Evolutionary conservation across 1,284 basidiomycete genomes (phyloP), one percentile per base, ranked within the genome.

Genomic region (Phlebopus sp.): DNA sequence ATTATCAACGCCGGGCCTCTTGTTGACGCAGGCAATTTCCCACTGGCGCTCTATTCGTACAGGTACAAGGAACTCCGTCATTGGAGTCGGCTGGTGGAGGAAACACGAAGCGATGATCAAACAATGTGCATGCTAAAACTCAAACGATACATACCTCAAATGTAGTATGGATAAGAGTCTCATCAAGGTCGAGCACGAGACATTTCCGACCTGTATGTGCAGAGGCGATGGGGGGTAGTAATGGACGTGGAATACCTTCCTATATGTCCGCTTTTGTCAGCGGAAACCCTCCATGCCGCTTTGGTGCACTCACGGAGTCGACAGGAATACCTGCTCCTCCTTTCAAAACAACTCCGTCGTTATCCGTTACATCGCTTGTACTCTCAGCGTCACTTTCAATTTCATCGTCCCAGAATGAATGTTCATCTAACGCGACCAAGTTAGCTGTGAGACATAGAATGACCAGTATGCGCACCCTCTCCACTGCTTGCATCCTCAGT

Each of bases 21-120:
- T 98, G 70, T 97, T 91, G 35, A 97, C 94, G 69, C 97, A 97
- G 52, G 97, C 92, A 62, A 96, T 97, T 70, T 97, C 94, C 74
- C 87, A 90, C 59, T 92, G 84, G 52, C 88, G 90, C 63, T 98
- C 95, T 57, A 98, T 97, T 71, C 97, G 93, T 37, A 98, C 95
- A 1, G 94, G 94, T 0, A 98, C 93, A 55, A 97, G 88, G 65
- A 93, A 98, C 71, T 98, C 94, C 30, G 93, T 91, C 60, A 91
- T 85, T 51, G 86, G 88, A 57, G 96, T 88, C 56, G 92, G 87
- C 91, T 93, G 64, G 11, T 46, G 30, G 34, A 27, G 13, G 30
- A 41, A 47, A 46, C 37, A 46, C 23, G 47, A 41, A 15, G 49
- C 27, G 15, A 8, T 44, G 18, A 38, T 23, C n/a, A 32, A 32